Percentiles rank a stretch among this genome's conserved stretches.
phyloP scores from a whole-genome alignment of 352 stramenopile species.

The Phytopythium boreale region DNA sequence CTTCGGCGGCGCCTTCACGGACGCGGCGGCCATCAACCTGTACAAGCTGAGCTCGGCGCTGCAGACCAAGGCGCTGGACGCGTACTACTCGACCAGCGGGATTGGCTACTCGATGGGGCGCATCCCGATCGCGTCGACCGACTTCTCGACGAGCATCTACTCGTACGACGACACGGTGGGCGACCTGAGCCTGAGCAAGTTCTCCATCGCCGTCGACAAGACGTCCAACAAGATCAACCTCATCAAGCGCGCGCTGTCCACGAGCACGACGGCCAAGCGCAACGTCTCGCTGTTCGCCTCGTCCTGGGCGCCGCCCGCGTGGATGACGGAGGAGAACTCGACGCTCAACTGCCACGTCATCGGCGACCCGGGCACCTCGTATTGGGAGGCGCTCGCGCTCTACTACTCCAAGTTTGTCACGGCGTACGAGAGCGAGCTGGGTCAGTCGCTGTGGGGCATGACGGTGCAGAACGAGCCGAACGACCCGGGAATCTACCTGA shows the following conservation, averaged over 20 bases:
- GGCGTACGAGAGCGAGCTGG: slow-evolving; percentile 49
- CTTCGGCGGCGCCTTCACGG: slow-evolving; percentile 85
- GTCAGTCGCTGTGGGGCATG: slow-evolving; percentile 62
- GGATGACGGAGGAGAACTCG: slow-evolving; percentile 73
- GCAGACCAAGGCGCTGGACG: slow-evolving; percentile 55
- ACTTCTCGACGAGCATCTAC: slow-evolving; percentile 66
- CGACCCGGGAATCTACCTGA: slow-evolving; percentile 22
- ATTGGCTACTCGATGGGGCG: slow-evolving; percentile 69
- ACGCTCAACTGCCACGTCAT: slow-evolving; percentile 44
- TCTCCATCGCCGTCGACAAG: slow-evolving; percentile 72
- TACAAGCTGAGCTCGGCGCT: slow-evolving; percentile 45
- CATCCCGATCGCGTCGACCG: slow-evolving; percentile 71
- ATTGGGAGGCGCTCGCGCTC: slow-evolving; percentile 56
- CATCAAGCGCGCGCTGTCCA: slow-evolving; percentile 31
- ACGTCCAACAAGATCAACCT: slow-evolving; percentile 33
- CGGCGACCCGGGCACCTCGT: slow-evolving; percentile 31
- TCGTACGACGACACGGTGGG: slow-evolving; percentile 35
- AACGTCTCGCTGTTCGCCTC: slow-evolving; percentile 61
- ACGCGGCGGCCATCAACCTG: slow-evolving; percentile 69
- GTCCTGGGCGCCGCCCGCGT: slow-evolving; percentile 70
- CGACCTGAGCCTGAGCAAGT: slow-evolving; percentile 50
- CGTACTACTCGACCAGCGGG: slow-evolving; percentile 60
- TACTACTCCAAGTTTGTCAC: slow-evolving; percentile 84
- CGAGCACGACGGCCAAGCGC: slow-evolving; percentile 12
- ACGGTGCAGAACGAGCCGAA: slow-evolving; percentile 80